Conservation (phyloP, 139 green algal species). For the Closterium sp. region DNA sequence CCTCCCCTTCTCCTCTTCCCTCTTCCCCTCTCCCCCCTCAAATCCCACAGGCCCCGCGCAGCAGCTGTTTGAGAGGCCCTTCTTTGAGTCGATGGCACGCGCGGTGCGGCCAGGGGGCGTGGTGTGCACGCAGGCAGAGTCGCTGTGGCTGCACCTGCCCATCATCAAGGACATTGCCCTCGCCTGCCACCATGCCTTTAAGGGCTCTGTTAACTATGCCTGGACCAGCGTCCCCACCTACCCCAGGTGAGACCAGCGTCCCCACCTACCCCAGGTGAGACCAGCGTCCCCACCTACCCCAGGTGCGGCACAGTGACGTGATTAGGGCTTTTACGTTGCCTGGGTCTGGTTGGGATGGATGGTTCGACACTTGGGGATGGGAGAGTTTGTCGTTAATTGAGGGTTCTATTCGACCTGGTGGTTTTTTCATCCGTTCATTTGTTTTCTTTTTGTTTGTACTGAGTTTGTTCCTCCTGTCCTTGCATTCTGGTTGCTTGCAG, state of each 20-base stretch:
- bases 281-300: conserved; percentile 96
- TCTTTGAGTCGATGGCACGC: conserved; percentile 91
- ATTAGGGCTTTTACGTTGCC: background rate
- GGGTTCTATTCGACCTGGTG: no score
- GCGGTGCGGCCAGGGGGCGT: conserved; percentile 87
- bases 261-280: conserved; percentile 88
- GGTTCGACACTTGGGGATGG: no score
- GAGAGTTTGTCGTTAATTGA: no score
- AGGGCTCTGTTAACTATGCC: conserved; percentile 85
- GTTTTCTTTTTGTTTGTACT: no score
- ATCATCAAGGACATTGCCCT: conserved; percentile 89
- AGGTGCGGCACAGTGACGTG: conserved; percentile 44
- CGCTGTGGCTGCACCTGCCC: conserved; percentile 88
- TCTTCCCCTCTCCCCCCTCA: no score
- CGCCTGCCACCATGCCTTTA: conserved; percentile 87
- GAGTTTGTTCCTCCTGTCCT: no score
- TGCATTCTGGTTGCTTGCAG: conserved; percentile 2
- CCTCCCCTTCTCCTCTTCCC: background rate
- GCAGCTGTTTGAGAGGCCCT: conserved; percentile 59
- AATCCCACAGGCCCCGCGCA: conserved; percentile 30
- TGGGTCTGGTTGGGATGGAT: no score
- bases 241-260: conserved; percentile 80
- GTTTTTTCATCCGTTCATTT: no score
- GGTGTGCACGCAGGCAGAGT: conserved; percentile 93
- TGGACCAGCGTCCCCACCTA: conserved; percentile 98